Percentiles rank a stretch among this genome's conserved stretches.
Evolutionary conservation across 176 grass and related monocot genomes (phyloP).

Genomic region (Paspalum vaginatum): DNA sequence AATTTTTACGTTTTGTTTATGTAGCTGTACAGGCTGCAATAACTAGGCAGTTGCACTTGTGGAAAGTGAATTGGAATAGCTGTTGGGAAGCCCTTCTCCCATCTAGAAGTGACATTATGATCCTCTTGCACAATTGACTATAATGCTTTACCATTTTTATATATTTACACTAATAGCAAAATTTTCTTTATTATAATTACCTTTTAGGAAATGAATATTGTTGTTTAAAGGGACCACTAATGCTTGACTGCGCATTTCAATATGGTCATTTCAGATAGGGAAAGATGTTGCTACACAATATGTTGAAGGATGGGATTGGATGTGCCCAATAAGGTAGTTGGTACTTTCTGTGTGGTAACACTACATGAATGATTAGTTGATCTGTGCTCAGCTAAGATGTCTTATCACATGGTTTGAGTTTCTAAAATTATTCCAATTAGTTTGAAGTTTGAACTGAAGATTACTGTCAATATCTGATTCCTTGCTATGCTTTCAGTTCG

Average conservation of each 20-base stretch:
- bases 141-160: not conserved
- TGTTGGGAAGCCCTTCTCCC: not conserved
- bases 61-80: not conserved
- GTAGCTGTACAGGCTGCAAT: not conserved
- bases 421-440: not conserved
- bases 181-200: not conserved
- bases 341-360: constrained; percentile 1
- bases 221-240: constrained; percentile 6
- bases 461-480: constrained; percentile 17
- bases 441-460: not conserved
- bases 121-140: not conserved
- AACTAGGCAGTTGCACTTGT: not conserved
- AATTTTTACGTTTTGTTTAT: not conserved
- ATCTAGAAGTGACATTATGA: not conserved
- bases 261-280: constrained; percentile 72
- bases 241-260: constrained; percentile 24
- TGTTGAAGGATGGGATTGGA: constrained; percentile 99
- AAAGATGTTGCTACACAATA: constrained; percentile 95
- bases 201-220: constrained; percentile 19
- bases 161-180: not conserved
- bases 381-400: constrained; percentile 17
- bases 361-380: constrained; percentile 8
- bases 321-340: constrained; percentile 87
- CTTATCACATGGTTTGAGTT: not conserved
- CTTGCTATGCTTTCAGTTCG: not conserved